Percentiles rank a stretch among this genome's conserved stretches.
These are phyloP conservation scores for Wickerhamomyces subpelliculosus DNA, from an alignment of 805 yeast genomes.

Conservation along the genomic window DNA sequence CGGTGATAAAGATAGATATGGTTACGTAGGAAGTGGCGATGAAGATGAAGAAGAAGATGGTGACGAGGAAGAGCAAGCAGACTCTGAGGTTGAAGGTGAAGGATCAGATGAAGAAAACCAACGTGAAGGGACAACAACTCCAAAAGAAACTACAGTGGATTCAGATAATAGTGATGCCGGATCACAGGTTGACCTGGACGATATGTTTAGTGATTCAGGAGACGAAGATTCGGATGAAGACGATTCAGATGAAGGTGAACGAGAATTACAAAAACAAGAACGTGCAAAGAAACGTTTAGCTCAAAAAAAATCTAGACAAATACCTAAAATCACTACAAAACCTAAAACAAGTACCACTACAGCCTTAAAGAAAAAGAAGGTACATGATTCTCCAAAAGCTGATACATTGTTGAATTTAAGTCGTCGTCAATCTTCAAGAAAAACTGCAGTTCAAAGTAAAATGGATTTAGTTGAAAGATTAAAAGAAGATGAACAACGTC, in stretches of 20 bases:
- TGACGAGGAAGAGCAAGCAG: constrained; percentile 20
- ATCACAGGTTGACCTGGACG: constrained; percentile 28
- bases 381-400: constrained; percentile 33
- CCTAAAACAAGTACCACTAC: constrained; percentile 16
- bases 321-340: constrained; percentile 28
- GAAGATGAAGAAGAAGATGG: constrained; percentile 26
- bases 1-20: constrained; percentile 18
- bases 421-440: constrained; percentile 71
- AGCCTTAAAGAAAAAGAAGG: constrained; percentile 25
- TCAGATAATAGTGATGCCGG: constrained; percentile 8
- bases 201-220: constrained; percentile 51
- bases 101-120: constrained; percentile 17
- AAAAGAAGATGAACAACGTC: constrained; percentile 59
- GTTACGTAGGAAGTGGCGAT: constrained; percentile 18
- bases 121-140: constrained; percentile 9
- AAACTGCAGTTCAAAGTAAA: constrained; percentile 71
- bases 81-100: constrained; percentile 24
- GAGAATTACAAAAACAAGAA: constrained; percentile 45
- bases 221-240: constrained; percentile 41
- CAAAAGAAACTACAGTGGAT: too few species aligned
- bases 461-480: constrained; percentile 69
- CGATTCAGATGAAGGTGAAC: constrained; percentile 64
- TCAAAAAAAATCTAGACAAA: constrained; percentile 18
- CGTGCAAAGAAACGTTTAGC: constrained; percentile 26
- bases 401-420: constrained; percentile 43